Evolutionary conservation across 345 rosid genomes (phyloP).

Genomic region (Eucalyptus caleyi): DNA sequence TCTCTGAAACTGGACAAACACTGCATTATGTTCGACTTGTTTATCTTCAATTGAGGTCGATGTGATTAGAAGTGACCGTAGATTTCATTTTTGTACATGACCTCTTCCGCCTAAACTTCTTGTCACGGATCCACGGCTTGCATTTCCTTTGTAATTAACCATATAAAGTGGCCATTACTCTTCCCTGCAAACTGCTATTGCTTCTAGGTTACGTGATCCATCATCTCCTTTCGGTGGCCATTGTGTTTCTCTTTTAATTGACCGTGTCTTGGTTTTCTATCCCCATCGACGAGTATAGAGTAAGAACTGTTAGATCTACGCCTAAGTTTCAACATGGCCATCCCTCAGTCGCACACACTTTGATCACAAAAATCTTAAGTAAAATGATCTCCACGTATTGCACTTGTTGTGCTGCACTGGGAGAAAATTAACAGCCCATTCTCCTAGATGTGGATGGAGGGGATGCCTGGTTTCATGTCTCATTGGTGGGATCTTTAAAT

Average conservation of each 20-base stretch:
- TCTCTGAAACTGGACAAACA: background rate
- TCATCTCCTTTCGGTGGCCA: background rate
- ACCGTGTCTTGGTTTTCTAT: background rate
- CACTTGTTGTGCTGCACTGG: background rate
- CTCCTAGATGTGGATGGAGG: background rate
- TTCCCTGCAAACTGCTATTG: background rate
- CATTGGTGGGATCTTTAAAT: background rate
- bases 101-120: background rate
- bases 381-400: no score
- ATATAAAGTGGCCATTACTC: background rate
- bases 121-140: background rate
- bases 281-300: background rate
- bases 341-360: background rate
- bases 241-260: background rate
- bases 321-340: background rate
- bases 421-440: background rate
- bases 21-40: background rate
- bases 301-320: background rate
- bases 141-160: background rate
- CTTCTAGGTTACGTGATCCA: background rate
- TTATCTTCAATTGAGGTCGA: background rate
- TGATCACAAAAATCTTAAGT: background rate
- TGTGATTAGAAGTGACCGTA: background rate
- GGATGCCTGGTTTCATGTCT: background rate
- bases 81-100: background rate